Percentiles rank a stretch among this genome's conserved stretches.
phyloP scores from a whole-genome alignment of 352 stramenopile species.

The Chrysophaeum taylorii region DNA sequence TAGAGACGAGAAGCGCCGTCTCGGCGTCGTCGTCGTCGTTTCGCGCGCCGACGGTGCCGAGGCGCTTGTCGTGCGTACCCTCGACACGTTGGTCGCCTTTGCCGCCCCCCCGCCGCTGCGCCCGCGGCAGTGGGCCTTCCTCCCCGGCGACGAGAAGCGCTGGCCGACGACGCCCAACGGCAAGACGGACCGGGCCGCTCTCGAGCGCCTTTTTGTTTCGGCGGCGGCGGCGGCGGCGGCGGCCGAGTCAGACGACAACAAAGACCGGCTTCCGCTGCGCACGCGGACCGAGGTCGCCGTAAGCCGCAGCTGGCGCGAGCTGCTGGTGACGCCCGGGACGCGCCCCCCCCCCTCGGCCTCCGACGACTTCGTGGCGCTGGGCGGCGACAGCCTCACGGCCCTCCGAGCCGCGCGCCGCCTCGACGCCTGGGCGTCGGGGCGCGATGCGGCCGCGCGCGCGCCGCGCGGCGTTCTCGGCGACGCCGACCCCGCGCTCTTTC shows the following conservation, averaged over 20 bases:
- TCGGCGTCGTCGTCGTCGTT: background rate
- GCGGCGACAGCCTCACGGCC: constrained; percentile 19
- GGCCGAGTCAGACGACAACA: too few relatives aligned
- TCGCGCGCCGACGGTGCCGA: background rate
- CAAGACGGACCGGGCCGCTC: background rate
- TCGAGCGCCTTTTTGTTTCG: too few relatives aligned
- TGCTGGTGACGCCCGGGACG: background rate
- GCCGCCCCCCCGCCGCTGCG: background rate
- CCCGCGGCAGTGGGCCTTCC: background rate
- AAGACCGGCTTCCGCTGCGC: background rate
- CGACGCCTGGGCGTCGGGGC: background rate
- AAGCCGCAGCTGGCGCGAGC: background rate
- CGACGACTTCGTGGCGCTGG: constrained; percentile 19
- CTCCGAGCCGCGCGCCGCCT: constrained; percentile 11
- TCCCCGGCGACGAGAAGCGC: background rate
- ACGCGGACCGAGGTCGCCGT: background rate
- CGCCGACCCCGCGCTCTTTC: background rate
- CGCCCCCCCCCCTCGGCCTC: background rate
- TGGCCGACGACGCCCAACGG: background rate
- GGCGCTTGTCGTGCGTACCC: background rate
- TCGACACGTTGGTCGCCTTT: background rate
- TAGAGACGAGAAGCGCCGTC: background rate
- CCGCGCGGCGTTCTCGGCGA: background rate
- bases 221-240: too few relatives aligned
- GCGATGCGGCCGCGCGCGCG: too few relatives aligned